Evolutionary conservation across 2,329 filamentous ascomycete genomes (phyloP), one percentile per base, ranked within the genome.

Genomic region (Capronia coronata): DNA sequence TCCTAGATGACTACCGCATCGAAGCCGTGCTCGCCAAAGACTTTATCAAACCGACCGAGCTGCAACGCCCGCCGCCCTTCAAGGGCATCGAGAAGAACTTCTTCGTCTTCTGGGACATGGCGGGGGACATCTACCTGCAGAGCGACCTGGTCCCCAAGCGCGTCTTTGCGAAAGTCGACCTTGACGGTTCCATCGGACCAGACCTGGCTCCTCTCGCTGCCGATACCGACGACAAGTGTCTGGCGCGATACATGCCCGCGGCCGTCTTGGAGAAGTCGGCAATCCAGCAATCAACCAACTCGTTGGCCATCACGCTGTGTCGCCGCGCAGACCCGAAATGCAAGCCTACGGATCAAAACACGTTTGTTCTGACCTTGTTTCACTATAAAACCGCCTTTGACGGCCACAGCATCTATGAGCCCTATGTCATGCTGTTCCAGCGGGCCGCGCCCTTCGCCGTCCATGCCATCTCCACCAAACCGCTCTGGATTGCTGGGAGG

Each of bases 241-340:
- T 79, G 47, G 60, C 55, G 1, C 70, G 63, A 34, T 73, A 73
- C 54, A 64, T 80, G 45, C 75, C 77, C 0, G 54, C 61, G 11
- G 45, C 68, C 0, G 51, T 58, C 0, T 29, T 37, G 8, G 54
- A 67, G 3, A 51, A 67, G 18, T 73, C 76, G 59, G 74, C 69
- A 0, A 71, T 80, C 19, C 78, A 81, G 56, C 78, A 82, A 61
- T 74, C 78, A 4, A 80, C 77, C 19, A 82, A 82, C 62, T 77
- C 76, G 1, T 65, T 82, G 1, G 63, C 70, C 1, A 64, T 82
- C 38, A 80, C 77, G 2, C 64, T 80, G 48, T 82, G 78, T 65
- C 64, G 65, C 8, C 69, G 74, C 2, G 54, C 65, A 0, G 38
- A 41, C n/a, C 22, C 38, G 9, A 49, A n/a, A 0, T 82, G 79